Base-by-base conservation (phyloP, 345 rosid species). In the Raphanus sativus region DNA sequence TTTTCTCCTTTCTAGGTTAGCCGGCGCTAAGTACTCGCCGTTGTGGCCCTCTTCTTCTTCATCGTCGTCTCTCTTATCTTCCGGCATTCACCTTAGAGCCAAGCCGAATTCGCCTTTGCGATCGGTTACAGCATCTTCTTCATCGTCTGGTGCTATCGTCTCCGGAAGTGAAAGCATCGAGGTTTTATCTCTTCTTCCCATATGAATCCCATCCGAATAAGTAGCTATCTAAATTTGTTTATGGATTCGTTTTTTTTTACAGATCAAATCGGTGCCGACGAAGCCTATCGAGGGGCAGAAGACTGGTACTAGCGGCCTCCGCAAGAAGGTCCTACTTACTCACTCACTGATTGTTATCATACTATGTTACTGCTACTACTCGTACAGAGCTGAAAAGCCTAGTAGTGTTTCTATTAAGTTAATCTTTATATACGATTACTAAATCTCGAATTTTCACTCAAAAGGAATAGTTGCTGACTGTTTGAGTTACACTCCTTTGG, bases 241-340 rank as follows among this genome's bases (percentile, higher is more conserved):
- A 25, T 58, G 25, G 1, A 2, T 59, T 25, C 40, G 15, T 64
- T 30, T 70, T 15, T 32, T 13, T 28, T 28, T 0, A 17, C 80
- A 90, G 96, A 78, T 90, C 65, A 83, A 75, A 67, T 90, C 90
- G 26, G 75, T 92, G 73, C 84, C 95, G 8, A 90, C 95, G 69
- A 86, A 87, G 86, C 96, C 93, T 5, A 86, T 92, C 34, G 88
- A 90, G 52, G 97, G 93, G 28, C 96, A 87, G 76, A 92, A 89
- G 83, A 92, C 96, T 28, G 96, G 97, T 67, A 92, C 96, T 5
- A 92, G 92, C 60, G 94, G 96, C 1, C 91, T 90, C 24, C 80
- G 97, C 54, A 90, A 92, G 84, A 92, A 92, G 96, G 36, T 62
- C 24, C 15, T 13, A 62, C 12, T 6, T 13, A 29, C 65, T 33